These are phyloP conservation scores for Ramalina intermedia DNA, from an alignment of 495 filamentous ascomycete species.

Conservation along the genomic window DNA sequence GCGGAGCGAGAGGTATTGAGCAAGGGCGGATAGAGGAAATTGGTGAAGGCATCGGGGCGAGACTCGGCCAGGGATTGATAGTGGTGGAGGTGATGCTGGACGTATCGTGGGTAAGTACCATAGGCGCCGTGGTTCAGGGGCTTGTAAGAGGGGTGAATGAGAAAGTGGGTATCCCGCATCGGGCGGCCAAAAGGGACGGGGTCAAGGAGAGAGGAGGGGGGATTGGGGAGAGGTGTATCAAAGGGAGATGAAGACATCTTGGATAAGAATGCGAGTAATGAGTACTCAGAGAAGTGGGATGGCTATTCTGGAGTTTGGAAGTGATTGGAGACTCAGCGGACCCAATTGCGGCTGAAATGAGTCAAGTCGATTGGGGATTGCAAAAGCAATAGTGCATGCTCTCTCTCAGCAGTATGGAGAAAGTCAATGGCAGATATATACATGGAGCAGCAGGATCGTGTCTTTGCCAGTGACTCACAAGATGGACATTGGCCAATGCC, in stretches of 20 bases:
- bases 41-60: conserved; percentile 58
- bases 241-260: neutral
- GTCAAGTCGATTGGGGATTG: too few relatives aligned
- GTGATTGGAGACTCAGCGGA: neutral
- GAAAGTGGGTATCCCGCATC: conserved; percentile 50
- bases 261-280: neutral
- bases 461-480: too few relatives aligned
- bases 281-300: neutral
- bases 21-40: conserved; percentile 39
- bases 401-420: neutral
- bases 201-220: neutral
- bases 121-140: conserved; percentile 86
- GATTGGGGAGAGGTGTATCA: neutral
- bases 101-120: conserved; percentile 50
- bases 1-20: conserved; percentile 50
- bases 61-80: conserved; percentile 49
- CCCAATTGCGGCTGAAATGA: too few relatives aligned
- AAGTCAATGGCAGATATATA: neutral
- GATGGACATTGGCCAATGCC: too few relatives aligned
- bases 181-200: conserved; percentile 34
- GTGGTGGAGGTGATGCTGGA: conserved; percentile 40
- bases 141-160: conserved; percentile 48
- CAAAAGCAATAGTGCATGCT: neutral
- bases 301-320: neutral
- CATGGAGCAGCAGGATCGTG: too few relatives aligned